These are phyloP conservation scores for Thalassiosira exigua DNA, from an alignment of 352 stramenopile genomes.

Conservation along the genomic window DNA sequence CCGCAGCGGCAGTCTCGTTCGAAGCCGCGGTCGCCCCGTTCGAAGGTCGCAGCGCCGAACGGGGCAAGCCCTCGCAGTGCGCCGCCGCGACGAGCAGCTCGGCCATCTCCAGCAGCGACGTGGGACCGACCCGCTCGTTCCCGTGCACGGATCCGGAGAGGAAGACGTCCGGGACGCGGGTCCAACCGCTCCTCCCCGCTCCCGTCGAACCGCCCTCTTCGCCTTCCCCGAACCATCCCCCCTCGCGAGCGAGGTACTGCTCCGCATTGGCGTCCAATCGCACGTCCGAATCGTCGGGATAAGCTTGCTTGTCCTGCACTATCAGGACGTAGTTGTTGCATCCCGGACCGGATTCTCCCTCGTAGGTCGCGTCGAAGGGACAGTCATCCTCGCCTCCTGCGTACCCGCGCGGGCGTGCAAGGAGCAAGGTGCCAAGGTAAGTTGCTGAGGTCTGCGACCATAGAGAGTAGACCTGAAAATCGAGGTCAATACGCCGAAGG, in stretches of 20 bases:
- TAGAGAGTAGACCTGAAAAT: neutral
- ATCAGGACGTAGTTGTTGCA: constrained; percentile 83
- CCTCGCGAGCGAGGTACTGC: constrained; percentile 16
- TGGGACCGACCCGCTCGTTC: constrained; percentile 92
- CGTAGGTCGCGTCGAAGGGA: constrained; percentile 59
- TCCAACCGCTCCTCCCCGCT: constrained; percentile 40
- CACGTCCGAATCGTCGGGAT: constrained; percentile 61
- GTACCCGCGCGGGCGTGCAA: neutral
- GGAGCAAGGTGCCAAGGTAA: neutral
- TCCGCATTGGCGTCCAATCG: constrained; percentile 10
- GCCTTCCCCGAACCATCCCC: constrained; percentile 7
- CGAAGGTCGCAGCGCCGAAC: constrained; percentile 44
- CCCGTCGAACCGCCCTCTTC: neutral
- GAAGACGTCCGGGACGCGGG: constrained; percentile 91
- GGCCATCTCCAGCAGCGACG: constrained; percentile 90
- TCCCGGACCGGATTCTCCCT: constrained; percentile 35
- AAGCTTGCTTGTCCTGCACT: constrained; percentile 74
- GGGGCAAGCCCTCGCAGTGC: constrained; percentile 71
- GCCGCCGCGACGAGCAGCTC: constrained; percentile 86
- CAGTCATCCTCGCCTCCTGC: constrained; percentile 67
- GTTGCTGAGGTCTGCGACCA: neutral
- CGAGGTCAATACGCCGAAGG: no score
- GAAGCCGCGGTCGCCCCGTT: no score
- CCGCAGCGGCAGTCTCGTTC: no score
- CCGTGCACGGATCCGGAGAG: constrained; percentile 96